phyloP scores from a whole-genome alignment of 2,329 filamentous ascomycete species.

The Aureobasidium sp. region DNA sequence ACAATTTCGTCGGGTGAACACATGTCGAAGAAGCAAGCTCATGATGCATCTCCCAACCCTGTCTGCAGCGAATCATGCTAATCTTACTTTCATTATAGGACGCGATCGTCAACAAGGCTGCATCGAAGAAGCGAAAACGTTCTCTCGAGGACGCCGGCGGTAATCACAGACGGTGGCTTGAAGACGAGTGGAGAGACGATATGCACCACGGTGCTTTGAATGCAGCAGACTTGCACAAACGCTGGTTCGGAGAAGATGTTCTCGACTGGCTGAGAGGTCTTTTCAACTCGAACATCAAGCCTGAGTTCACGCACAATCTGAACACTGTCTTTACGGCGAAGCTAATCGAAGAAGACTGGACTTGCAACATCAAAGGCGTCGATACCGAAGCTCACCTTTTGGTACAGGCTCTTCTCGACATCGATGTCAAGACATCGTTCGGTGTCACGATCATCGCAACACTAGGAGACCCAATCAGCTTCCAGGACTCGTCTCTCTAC shows the following conservation, averaged over 20 bases:
- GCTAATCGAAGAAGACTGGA: background rate
- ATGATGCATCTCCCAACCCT: no score
- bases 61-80: no score
- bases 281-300: background rate
- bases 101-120: background rate
- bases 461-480: background rate
- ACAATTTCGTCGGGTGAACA: no score
- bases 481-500: background rate
- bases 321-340: background rate
- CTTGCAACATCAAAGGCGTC: background rate
- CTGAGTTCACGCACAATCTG: no score
- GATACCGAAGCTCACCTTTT: no score
- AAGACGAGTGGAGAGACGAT: background rate
- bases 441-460: background rate
- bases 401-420: background rate
- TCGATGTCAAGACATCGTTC: background rate
- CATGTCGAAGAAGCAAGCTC: no score
- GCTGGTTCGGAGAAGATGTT: background rate
- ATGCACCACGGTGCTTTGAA: background rate
- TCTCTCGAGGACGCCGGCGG: background rate
- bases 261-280: background rate
- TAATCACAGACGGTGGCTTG: background rate
- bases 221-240: background rate
- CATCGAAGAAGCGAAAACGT: background rate
- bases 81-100: no score